These are phyloP conservation scores for Fusarium sambucinum DNA, from an alignment of 2,329 filamentous ascomycete genomes.

Conservation along the genomic window DNA sequence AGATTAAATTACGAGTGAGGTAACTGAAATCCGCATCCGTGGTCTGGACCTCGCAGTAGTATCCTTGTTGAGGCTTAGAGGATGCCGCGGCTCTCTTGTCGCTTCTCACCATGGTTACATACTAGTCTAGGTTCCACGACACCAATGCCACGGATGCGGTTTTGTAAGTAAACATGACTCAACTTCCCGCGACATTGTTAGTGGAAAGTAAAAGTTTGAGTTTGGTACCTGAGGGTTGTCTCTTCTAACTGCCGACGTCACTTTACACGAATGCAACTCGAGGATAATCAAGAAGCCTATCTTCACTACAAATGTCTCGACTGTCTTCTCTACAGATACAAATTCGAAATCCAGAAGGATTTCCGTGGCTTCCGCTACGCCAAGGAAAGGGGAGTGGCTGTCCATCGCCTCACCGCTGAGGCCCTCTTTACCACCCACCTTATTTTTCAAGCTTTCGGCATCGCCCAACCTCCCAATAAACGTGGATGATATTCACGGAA, in stretches of 20 bases:
- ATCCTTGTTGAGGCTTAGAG: constrained; percentile 31
- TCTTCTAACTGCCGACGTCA: constrained; percentile 10
- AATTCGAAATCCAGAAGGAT: background rate
- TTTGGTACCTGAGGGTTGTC: background rate
- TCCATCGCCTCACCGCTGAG: constrained; percentile 37
- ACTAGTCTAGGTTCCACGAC: constrained; percentile 13
- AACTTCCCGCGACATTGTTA: background rate
- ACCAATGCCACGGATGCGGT: constrained; percentile 31
- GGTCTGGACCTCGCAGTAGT: constrained; percentile 10
- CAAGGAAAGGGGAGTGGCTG: constrained; percentile 31
- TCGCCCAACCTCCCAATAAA: constrained; percentile 21
- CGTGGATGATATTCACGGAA: constrained; percentile 11
- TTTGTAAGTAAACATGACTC: constrained; percentile 1
- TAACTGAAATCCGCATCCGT: constrained; percentile 24
- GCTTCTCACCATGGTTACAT: constrained; percentile 14
- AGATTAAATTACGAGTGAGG: constrained; percentile 43
- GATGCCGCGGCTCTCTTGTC: constrained; percentile 22
- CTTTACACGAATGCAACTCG: constrained; percentile 12
- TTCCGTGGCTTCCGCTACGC: constrained; percentile 31
- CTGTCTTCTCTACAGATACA: background rate
- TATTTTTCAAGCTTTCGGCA: constrained; percentile 2
- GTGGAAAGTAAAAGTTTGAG: constrained; percentile 6
- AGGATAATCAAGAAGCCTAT: too few relatives aligned
- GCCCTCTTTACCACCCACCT: constrained; percentile 29
- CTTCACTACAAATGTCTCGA: background rate